Percentiles rank a stretch among this genome's conserved stretches.
Evolutionary conservation across 805 yeast species (phyloP).

Genomic region (Saccharomycopsis selenospora): DNA sequence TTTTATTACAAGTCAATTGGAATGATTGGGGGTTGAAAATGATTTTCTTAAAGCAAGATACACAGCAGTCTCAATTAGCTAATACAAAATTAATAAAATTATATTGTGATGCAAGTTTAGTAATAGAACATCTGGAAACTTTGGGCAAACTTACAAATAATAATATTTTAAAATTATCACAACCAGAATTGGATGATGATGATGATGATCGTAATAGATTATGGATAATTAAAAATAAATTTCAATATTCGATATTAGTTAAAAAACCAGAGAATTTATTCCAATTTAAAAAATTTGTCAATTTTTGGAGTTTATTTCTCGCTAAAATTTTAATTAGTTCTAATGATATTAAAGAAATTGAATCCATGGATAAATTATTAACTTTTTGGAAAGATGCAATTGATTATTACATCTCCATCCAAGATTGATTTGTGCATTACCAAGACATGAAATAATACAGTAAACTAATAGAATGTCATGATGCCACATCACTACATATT

Average conservation of each 20-base stretch:
- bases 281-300: conserved; percentile 15
- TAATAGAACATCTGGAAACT: background rate
- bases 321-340: conserved; percentile 3
- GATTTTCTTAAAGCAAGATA: background rate
- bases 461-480: background rate
- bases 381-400: conserved; percentile 10
- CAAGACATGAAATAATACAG: too few species aligned
- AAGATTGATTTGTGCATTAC: too few species aligned
- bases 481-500: background rate
- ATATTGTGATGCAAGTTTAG: background rate
- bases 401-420: background rate
- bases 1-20: conserved; percentile 3
- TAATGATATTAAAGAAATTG: background rate
- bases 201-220: too few species aligned
- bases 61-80: background rate
- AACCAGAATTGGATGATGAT: background rate
- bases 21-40: conserved; percentile 1
- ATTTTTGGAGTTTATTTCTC: conserved; percentile 16
- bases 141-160: background rate
- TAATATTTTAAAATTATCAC: background rate
- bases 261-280: conserved; percentile 4
- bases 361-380: conserved; percentile 4
- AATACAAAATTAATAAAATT: background rate
- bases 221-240: background rate
- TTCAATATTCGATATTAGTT: background rate